These are phyloP conservation scores for Hydnomerulius pinastri DNA, from an alignment of 768 basidiomycete species.

Conservation along the genomic window DNA sequence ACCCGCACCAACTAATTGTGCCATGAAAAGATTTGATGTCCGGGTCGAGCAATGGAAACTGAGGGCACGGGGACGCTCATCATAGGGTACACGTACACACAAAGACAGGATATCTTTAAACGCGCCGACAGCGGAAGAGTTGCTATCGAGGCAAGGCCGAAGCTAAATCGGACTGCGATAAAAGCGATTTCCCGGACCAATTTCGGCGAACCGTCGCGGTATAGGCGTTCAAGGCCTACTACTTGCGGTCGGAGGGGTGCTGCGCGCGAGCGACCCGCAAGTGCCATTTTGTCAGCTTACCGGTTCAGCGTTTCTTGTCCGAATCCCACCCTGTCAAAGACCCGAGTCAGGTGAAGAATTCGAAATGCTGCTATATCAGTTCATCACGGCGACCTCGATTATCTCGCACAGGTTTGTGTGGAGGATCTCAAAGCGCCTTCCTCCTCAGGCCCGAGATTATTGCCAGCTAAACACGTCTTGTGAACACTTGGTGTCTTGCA, in stretches of 20 bases:
- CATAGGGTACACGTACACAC: slow-evolving; percentile 3
- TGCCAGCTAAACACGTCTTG: too few species aligned
- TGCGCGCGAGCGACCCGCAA: neutral
- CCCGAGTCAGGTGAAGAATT: too few species aligned
- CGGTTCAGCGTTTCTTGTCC: too few species aligned
- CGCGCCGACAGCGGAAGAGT: neutral
- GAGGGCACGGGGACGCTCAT: slow-evolving; percentile 8
- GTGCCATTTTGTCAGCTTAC: neutral
- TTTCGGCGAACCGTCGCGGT: neutral
- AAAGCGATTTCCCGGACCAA: slow-evolving; percentile 5
- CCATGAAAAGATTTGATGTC: slow-evolving; percentile 4
- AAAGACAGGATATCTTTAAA: slow-evolving; percentile 3
- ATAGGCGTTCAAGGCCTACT: neutral
- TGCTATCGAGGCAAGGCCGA: neutral
- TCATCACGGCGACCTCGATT: too few species aligned
- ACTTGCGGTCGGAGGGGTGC: neutral
- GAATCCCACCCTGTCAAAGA: too few species aligned
- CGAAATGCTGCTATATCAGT: too few species aligned
- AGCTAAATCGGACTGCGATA: neutral
- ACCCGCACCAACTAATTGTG: slow-evolving; percentile 1
- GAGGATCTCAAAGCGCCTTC: too few species aligned
- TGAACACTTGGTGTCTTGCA: too few species aligned
- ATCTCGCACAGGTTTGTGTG: too few species aligned
- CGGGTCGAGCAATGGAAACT: slow-evolving; percentile 3
- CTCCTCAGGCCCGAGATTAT: too few species aligned